phyloP scores from a whole-genome alignment of 495 filamentous ascomycete species.

The Echria macrotheca region DNA sequence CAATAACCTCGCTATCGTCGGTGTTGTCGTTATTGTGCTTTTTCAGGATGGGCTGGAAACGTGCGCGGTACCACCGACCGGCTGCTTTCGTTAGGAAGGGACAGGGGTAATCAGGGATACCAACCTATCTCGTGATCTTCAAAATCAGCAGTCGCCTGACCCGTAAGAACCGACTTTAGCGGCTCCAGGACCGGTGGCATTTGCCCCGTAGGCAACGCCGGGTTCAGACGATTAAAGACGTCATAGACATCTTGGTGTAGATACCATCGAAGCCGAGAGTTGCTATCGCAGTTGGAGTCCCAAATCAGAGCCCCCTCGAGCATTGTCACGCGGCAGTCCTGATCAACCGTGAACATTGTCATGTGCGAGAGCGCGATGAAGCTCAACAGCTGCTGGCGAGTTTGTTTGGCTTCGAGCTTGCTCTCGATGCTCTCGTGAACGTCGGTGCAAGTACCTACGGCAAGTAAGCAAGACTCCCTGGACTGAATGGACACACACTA shows the following conservation, averaged over 20 bases:
- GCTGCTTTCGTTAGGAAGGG: slow-evolving; percentile 22
- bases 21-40: slow-evolving; percentile 42
- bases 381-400: slow-evolving; percentile 56
- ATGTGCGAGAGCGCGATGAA: slow-evolving; percentile 64
- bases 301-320: slow-evolving; percentile 57
- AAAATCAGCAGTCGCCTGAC: slow-evolving; percentile 43
- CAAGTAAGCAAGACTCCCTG: background rate
- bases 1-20: slow-evolving; percentile 43
- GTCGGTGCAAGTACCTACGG: slow-evolving; percentile 53
- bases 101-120: background rate
- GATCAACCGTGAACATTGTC: slow-evolving; percentile 62
- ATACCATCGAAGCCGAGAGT: slow-evolving; percentile 25
- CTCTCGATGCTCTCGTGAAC: slow-evolving; percentile 60
- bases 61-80: slow-evolving; percentile 58
- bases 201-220: slow-evolving; percentile 29
- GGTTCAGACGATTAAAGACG: slow-evolving; percentile 42
- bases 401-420: slow-evolving; percentile 52
- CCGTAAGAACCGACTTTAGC: slow-evolving; percentile 54
- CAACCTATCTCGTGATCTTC: slow-evolving; percentile 45
- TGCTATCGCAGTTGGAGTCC: slow-evolving; percentile 31
- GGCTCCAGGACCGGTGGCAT: slow-evolving; percentile 43
- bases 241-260: slow-evolving; percentile 57
- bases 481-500: slow-evolving; percentile 10
- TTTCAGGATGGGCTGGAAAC: slow-evolving; percentile 55
- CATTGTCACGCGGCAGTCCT: slow-evolving; percentile 50